Evolutionary conservation across 2,329 filamentous ascomycete genomes (phyloP).

Genomic region (Ceratocystis destructans): DNA sequence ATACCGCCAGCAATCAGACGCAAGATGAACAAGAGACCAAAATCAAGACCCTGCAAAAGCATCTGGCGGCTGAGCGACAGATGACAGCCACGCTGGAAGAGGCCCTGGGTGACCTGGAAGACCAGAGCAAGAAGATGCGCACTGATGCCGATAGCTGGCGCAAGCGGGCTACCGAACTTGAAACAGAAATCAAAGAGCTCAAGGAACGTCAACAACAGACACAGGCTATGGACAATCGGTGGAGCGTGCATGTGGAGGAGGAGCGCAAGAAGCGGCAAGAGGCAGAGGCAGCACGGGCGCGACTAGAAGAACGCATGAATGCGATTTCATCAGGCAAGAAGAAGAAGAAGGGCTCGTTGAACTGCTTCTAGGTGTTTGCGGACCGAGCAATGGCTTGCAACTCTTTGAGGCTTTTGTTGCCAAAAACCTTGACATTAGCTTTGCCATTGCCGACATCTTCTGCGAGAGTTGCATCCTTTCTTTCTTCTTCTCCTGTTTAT

Average conservation of each 20-base stretch:
- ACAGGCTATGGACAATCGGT: constrained; percentile 42
- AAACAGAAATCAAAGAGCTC: constrained; percentile 55
- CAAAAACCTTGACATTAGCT: background rate
- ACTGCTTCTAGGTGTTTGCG: constrained; percentile 66
- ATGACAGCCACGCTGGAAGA: constrained; percentile 91
- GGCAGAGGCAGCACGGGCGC: constrained; percentile 74
- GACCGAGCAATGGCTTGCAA: constrained; percentile 14
- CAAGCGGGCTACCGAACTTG: constrained; percentile 66
- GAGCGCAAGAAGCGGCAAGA: constrained; percentile 85
- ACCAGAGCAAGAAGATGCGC: constrained; percentile 83
- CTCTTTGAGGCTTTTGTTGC: constrained; percentile 3
- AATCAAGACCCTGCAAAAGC: constrained; percentile 92
- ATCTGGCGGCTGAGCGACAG: constrained; percentile 89
- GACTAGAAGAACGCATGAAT: constrained; percentile 91
- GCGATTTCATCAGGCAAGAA: constrained; percentile 79
- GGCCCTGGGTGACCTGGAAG: constrained; percentile 84
- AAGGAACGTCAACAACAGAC: constrained; percentile 36
- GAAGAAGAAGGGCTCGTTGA: constrained; percentile 89
- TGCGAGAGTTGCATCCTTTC: background rate
- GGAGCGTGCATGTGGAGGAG: constrained; percentile 83
- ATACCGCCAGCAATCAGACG: constrained; percentile 49
- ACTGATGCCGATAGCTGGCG: constrained; percentile 80
- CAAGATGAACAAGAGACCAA: constrained; percentile 91
- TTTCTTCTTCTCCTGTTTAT: background rate
- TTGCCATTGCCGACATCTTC: constrained; percentile 7